Conservation (phyloP, 2,329 filamentous ascomycete genomes). For the Microsporum canis region DNA sequence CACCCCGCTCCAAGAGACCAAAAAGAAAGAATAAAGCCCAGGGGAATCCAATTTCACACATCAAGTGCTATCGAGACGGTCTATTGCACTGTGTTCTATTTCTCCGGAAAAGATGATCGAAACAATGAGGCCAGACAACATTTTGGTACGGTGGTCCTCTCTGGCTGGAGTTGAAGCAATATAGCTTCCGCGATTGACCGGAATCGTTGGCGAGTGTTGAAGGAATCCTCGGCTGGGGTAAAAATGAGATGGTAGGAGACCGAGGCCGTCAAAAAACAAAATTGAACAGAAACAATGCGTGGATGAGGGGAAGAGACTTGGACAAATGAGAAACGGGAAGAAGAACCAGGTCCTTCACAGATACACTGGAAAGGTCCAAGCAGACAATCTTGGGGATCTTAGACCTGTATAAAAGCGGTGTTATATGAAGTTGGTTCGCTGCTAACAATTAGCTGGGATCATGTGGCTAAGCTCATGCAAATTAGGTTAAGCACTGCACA, state of each 20-base stretch:
- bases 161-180: background rate
- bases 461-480: background rate
- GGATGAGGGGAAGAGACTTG: background rate
- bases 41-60: background rate
- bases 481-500: background rate
- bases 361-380: background rate
- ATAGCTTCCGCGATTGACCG: background rate
- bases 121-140: background rate
- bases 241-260: background rate
- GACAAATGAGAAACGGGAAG: constrained; percentile 6
- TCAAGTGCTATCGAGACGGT: background rate
- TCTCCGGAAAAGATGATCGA: background rate
- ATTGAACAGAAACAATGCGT: background rate
- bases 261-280: constrained; percentile 1
- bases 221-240: background rate
- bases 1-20: constrained; percentile 4
- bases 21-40: background rate
- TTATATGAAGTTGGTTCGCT: background rate
- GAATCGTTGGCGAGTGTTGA: background rate
- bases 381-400: background rate
- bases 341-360: background rate
- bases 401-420: background rate
- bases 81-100: background rate
- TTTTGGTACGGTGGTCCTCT: background rate
- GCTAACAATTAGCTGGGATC: background rate